These are phyloP conservation scores for Kwoniella bestiolae DNA, from an alignment of 768 basidiomycete species.

Conservation along the genomic window DNA sequence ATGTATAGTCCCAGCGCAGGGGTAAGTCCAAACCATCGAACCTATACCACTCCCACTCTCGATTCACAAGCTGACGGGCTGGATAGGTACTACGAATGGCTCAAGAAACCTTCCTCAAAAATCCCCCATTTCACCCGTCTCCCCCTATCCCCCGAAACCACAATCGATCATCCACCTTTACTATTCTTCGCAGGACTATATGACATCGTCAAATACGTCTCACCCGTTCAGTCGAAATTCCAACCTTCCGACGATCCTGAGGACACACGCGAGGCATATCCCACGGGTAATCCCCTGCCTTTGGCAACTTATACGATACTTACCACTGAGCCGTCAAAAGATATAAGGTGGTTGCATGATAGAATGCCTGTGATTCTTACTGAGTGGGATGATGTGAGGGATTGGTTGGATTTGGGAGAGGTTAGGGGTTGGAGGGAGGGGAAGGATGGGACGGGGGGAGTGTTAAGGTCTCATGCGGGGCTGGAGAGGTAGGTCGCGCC, in stretches of 20 bases:
- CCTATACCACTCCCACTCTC: neutral
- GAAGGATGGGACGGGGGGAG: slow-evolving; percentile 65
- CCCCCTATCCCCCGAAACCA: slow-evolving; percentile 60
- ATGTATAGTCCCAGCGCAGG: slow-evolving; percentile 81
- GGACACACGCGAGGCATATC: slow-evolving; percentile 47
- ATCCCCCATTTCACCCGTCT: slow-evolving; percentile 78
- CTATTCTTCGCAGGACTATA: slow-evolving; percentile 90
- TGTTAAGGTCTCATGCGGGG: slow-evolving; percentile 62
- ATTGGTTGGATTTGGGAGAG: slow-evolving; percentile 81
- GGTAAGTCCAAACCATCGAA: no score
- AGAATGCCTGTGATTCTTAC: slow-evolving; percentile 77
- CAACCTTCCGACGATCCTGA: slow-evolving; percentile 29
- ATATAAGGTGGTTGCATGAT: slow-evolving; percentile 86
- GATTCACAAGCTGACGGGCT: slow-evolving; percentile 5
- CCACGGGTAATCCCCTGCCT: slow-evolving; percentile 59
- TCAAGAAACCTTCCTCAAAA: slow-evolving; percentile 72
- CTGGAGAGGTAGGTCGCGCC: slow-evolving; percentile 68
- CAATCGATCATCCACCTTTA: slow-evolving; percentile 56
- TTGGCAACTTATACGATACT: slow-evolving; percentile 87
- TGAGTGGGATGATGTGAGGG: slow-evolving; percentile 64
- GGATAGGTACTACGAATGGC: slow-evolving; percentile 90
- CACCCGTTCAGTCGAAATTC: slow-evolving; percentile 45
- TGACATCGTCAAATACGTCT: slow-evolving; percentile 65
- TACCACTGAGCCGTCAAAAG: slow-evolving; percentile 74
- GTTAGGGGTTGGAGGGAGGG: slow-evolving; percentile 70